Percentiles rank a stretch among this genome's conserved stretches.
These are phyloP conservation scores for Coniella vitis DNA, from an alignment of 2,329 filamentous ascomycete species.

Conservation along the genomic window DNA sequence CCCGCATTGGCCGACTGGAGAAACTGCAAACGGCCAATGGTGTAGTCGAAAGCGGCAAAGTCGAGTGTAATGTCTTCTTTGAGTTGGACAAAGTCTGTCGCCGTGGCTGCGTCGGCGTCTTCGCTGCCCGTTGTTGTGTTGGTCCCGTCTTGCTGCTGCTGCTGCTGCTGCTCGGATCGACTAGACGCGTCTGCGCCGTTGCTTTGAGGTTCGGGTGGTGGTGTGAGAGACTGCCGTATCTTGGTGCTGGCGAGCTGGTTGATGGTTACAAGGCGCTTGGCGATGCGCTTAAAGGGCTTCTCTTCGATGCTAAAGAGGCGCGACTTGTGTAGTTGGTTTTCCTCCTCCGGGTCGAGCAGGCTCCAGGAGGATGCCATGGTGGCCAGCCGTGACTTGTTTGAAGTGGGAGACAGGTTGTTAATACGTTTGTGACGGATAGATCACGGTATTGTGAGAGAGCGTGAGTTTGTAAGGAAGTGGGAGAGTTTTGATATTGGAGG, in stretches of 20 bases:
- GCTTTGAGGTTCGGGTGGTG: constrained; percentile 50
- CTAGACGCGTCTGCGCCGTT: constrained; percentile 11
- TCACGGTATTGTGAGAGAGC: too few species aligned
- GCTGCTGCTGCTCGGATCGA: neutral
- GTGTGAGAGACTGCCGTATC: constrained; percentile 53
- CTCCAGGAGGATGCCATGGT: constrained; percentile 46
- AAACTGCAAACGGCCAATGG: constrained; percentile 81
- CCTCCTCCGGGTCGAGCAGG: constrained; percentile 66
- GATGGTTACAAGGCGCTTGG: constrained; percentile 68
- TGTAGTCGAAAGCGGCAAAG: constrained; percentile 81
- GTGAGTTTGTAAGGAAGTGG: too few species aligned
- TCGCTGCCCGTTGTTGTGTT: constrained; percentile 30
- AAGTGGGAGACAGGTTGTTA: neutral
- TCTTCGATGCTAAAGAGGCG: constrained; percentile 88
- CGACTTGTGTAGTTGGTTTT: constrained; percentile 79
- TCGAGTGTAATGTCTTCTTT: constrained; percentile 81
- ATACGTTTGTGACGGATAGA: neutral
- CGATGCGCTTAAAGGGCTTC: constrained; percentile 83
- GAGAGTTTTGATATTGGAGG: too few species aligned
- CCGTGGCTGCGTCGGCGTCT: constrained; percentile 25
- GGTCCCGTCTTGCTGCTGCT: constrained; percentile 18
- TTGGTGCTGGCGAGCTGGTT: constrained; percentile 52
- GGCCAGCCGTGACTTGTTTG: neutral
- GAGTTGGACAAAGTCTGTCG: constrained; percentile 58
- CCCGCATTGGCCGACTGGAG: constrained; percentile 74